Evolutionary conservation across 306 rosid genomes (phyloP).

Genomic region (Corylus americana): DNA sequence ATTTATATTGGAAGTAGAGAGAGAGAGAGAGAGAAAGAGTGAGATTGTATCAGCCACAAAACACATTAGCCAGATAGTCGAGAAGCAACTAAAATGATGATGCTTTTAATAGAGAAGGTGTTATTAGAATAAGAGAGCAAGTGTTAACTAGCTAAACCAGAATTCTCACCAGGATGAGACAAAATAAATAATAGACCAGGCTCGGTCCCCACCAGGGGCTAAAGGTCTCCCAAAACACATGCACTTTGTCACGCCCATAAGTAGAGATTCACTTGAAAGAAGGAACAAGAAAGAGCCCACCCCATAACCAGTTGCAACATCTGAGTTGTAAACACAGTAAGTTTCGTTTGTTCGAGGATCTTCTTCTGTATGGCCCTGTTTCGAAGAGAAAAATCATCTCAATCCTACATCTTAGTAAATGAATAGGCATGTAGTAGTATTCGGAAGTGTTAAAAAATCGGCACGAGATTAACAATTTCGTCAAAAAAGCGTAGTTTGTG

Average conservation of each 20-base stretch:
- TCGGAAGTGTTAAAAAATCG: neutral
- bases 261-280: conserved; percentile 75
- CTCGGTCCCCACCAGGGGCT: conserved; percentile 77
- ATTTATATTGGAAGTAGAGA: too few relatives aligned
- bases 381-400: neutral
- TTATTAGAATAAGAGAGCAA: neutral
- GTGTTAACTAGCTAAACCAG: neutral
- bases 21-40: too few relatives aligned
- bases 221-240: conserved; percentile 94
- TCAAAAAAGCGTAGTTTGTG: neutral
- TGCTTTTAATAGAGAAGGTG: neutral
- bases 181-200: conserved; percentile 91
- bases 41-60: neutral
- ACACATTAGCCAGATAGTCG: neutral
- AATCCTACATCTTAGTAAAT: neutral
- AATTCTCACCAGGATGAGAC: conserved; percentile 73
- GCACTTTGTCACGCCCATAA: conserved; percentile 87
- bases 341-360: conserved; percentile 52
- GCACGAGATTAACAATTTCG: neutral
- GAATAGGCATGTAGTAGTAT: neutral
- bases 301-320: conserved; percentile 93
- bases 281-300: conserved; percentile 86
- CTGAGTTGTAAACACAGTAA: conserved; percentile 82
- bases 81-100: neutral
- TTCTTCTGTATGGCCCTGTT: conserved; percentile 57